Percentiles rank a stretch among this genome's conserved stretches.
These are phyloP conservation scores for Eutypella sp. DNA, from an alignment of 2,329 filamentous ascomycete species.

Conservation along the genomic window DNA sequence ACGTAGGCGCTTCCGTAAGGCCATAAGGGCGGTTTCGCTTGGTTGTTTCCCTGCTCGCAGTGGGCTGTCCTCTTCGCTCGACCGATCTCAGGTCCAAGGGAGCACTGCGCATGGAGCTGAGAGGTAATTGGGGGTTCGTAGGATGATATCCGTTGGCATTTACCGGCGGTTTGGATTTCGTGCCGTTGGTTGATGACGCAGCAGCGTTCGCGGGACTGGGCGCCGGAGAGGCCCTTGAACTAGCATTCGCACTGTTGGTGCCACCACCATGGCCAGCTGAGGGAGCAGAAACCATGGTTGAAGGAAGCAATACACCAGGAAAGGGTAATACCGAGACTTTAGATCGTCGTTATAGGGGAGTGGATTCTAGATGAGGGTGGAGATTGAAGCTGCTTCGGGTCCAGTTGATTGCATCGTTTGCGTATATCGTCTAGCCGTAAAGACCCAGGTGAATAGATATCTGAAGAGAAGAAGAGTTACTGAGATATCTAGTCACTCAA, in stretches of 20 bases:
- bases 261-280: slow-evolving; percentile 33
- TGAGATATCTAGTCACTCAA: too few relatives aligned
- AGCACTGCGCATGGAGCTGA: slow-evolving; percentile 52
- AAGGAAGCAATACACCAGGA: slow-evolving; percentile 1
- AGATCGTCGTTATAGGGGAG: background rate
- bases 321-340: too few relatives aligned
- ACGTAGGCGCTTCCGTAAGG: slow-evolving; percentile 85
- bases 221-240: slow-evolving; percentile 48
- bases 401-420: background rate
- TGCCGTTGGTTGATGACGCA: slow-evolving; percentile 25
- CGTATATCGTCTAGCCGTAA: background rate
- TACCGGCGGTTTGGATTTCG: slow-evolving; percentile 47
- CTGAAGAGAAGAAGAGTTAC: background rate
- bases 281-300: slow-evolving; percentile 36
- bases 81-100: slow-evolving; percentile 84
- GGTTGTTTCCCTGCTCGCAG: slow-evolving; percentile 67
- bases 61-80: slow-evolving; percentile 82
- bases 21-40: slow-evolving; percentile 78
- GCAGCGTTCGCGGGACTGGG: slow-evolving; percentile 29
- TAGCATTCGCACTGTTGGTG: slow-evolving; percentile 41
- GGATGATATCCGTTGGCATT: slow-evolving; percentile 51
- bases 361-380: background rate
- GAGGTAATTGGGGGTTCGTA: slow-evolving; percentile 43
- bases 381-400: background rate
- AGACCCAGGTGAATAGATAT: too few relatives aligned